Evolutionary conservation across 306 rosid genomes (phyloP), one percentile per base, ranked within the genome.

Genomic region (Gastrolobium villosum): DNA sequence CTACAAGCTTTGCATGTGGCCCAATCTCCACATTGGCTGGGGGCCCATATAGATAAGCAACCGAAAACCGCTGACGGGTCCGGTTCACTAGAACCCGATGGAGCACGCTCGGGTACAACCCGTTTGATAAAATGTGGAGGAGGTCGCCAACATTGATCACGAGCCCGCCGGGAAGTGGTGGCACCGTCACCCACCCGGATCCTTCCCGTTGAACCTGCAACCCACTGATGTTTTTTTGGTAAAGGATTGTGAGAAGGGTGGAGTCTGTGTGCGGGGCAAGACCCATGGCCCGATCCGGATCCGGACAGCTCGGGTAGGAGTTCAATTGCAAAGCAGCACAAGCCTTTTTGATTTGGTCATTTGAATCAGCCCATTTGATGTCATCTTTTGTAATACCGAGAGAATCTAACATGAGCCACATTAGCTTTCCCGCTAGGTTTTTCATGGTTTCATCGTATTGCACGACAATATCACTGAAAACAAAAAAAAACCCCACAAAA

Each of bases 231-330:
- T 79, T 83, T 78, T 81, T 93, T 37, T 95, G 99, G 84, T 93
- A 57, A 3, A 95, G 83, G 8, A 93, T 86, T 0, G 98, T 88
- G 55, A 95, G 79, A 8, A 95, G 86, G 71, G 97, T 93, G 0
- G 99, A 91, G 67, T 95, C 99, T 0, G 99, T 95, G 71, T 95
- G 98, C 3, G 91, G 88, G 0, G 98, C 98, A 0, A 95, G 88
- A 26, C 99, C 98, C 98, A 91, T 95, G 75, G 99, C 99, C 10
- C 89, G 92, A n/a, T 87, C 92, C 0, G 99, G 99, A 30, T 95
- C 98, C 0, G 98, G 99, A 41, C 99, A 95, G 32, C 71, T 83
- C 6, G 99, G 99, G 84, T 95, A 95, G 0, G 89, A 93, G 50
- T 95, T 95, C 59, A 93, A 4, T 36, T 95, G 99, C 10, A 91